phyloP scores from a whole-genome alignment of 2,329 filamentous ascomycete species.

The Calonectria hongkongensis region DNA sequence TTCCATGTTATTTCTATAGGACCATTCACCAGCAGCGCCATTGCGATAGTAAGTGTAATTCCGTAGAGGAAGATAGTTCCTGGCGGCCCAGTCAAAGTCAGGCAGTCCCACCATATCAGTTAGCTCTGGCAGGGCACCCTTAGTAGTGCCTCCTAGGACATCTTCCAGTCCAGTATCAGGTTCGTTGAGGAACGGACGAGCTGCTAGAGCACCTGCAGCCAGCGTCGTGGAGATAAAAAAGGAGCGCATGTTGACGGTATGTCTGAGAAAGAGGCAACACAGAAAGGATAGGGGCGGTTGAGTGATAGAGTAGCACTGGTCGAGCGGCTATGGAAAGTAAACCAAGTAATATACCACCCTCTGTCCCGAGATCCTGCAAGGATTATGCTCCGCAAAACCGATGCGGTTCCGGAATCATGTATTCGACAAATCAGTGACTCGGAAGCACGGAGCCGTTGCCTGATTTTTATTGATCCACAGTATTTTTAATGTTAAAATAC shows the following conservation, averaged over 20 bases:
- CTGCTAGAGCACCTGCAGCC: constrained; percentile 59
- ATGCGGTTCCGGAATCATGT: constrained; percentile 13
- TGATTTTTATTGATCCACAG: neutral
- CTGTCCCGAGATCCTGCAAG: neutral
- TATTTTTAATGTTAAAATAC: neutral
- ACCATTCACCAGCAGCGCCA: constrained; percentile 71
- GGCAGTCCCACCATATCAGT: constrained; percentile 66
- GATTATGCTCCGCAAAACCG: neutral
- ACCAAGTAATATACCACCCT: neutral
- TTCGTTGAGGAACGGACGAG: constrained; percentile 64
- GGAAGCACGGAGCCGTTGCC: constrained; percentile 2
- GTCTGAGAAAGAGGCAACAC: neutral
- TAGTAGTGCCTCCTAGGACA: constrained; percentile 56
- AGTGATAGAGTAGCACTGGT: neutral
- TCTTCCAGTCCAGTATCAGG: constrained; percentile 65
- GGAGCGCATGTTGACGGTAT: constrained; percentile 25
- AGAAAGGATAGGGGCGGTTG: neutral
- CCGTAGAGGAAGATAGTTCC: constrained; percentile 64
- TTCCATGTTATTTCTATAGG: constrained; percentile 73
- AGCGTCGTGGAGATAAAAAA: constrained; percentile 41
- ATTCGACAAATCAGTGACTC: neutral
- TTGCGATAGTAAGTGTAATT: constrained; percentile 67
- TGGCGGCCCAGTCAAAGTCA: constrained; percentile 71
- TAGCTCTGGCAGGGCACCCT: constrained; percentile 62
- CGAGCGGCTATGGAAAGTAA: neutral